phyloP scores from a whole-genome alignment of 495 filamentous ascomycete species.

The Tricharina praecox region DNA sequence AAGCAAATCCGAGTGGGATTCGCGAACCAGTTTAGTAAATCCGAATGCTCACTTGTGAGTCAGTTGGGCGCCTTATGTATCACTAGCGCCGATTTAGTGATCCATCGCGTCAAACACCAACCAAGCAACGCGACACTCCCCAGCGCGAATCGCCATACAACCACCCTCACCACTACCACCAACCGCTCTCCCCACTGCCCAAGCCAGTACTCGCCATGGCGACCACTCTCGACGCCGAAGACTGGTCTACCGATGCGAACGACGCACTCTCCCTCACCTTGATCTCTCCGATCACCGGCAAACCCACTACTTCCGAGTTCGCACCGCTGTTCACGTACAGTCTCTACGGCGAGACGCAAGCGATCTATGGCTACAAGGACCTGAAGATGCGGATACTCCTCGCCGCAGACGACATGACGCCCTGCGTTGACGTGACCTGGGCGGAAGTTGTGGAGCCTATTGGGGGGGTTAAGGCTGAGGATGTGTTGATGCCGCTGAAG shows the following conservation, averaged over 20 bases:
- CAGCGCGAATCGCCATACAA: no score
- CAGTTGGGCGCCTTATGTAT: no score
- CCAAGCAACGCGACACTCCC: no score
- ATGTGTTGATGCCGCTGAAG: constrained; percentile 47
- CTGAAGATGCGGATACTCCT: constrained; percentile 61
- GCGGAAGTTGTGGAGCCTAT: constrained; percentile 55
- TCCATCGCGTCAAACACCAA: no score
- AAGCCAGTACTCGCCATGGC: no score
- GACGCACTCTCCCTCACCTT: constrained; percentile 57
- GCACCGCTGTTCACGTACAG: constrained; percentile 76
- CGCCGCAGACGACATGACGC: constrained; percentile 63
- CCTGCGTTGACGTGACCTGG: constrained; percentile 53
- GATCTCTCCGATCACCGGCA: constrained; percentile 39
- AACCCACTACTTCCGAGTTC: constrained; percentile 48
- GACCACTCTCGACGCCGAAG: constrained; percentile 11
- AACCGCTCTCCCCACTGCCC: no score
- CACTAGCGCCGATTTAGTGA: no score
- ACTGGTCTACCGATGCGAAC: constrained; percentile 57
- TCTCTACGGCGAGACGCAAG: constrained; percentile 81
- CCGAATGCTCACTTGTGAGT: no score
- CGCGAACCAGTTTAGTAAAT: no score
- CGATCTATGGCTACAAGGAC: constrained; percentile 75
- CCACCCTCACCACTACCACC: no score
- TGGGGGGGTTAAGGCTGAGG: constrained; percentile 50
- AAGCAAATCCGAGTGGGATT: no score